These are phyloP conservation scores for Penicillium palitans DNA, from an alignment of 2,329 filamentous ascomycete genomes.

Conservation along the genomic window DNA sequence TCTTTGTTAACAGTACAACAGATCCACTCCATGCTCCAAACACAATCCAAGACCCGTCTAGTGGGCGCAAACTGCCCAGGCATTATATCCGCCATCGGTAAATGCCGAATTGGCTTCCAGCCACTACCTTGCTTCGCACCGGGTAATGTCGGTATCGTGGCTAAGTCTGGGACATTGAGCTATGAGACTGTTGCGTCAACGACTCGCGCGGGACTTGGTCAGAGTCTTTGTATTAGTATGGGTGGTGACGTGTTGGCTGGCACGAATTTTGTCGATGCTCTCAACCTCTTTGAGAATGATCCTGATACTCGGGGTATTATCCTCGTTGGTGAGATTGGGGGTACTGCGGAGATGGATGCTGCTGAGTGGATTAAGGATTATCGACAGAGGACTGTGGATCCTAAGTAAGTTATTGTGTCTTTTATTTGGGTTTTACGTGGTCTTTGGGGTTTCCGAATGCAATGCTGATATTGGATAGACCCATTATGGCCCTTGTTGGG, in stretches of 20 bases:
- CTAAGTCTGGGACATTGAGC: conserved; percentile 77
- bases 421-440: too few relatives aligned
- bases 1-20: conserved; percentile 29
- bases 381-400: conserved; percentile 54
- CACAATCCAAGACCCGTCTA: conserved; percentile 69
- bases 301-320: conserved; percentile 70
- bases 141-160: conserved; percentile 71
- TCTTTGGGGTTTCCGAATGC: fast-evolving
- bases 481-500: conserved; percentile 70
- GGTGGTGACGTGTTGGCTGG: conserved; percentile 74
- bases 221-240: conserved; percentile 75
- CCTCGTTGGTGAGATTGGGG: conserved; percentile 71
- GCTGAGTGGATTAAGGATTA: conserved; percentile 74
- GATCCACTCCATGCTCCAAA: conserved; percentile 69
- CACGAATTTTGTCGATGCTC: conserved; percentile 70
- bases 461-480: conserved; percentile 47
- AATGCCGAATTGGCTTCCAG: conserved; percentile 74
- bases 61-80: conserved; percentile 81
- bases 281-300: conserved; percentile 66
- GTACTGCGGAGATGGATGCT: conserved; percentile 67
- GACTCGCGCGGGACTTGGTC: conserved; percentile 71
- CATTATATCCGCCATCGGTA: conserved; percentile 71
- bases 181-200: conserved; percentile 78
- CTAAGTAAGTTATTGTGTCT: conserved; percentile 56
- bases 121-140: conserved; percentile 70